Percentiles rank a stretch among this genome's conserved stretches.
These are phyloP conservation scores for Astrothelium macrocarpum DNA, from an alignment of 495 filamentous ascomycete genomes.

Conservation along the genomic window DNA sequence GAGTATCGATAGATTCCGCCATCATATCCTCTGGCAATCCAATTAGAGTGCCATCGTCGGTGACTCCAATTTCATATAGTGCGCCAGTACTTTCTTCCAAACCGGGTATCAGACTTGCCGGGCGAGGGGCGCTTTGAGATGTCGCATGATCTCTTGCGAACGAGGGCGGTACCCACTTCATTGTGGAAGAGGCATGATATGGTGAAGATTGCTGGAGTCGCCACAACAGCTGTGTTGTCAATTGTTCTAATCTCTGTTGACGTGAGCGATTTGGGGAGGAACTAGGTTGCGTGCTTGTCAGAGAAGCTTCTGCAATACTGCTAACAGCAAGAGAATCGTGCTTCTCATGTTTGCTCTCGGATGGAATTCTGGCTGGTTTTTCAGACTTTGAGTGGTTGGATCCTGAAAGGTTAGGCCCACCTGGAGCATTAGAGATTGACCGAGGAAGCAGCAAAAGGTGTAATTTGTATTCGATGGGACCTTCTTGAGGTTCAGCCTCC, in stretches of 20 bases:
- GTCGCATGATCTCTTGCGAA: slow-evolving; percentile 54
- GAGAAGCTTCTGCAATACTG: slow-evolving; percentile 13
- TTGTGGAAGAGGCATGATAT: slow-evolving; percentile 68
- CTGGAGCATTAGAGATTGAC: slow-evolving; percentile 53
- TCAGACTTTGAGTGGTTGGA: slow-evolving; percentile 46
- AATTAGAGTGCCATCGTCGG: slow-evolving; percentile 86
- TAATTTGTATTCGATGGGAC: slow-evolving; percentile 91
- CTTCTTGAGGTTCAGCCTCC: slow-evolving; percentile 85
- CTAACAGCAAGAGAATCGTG: slow-evolving; percentile 17
- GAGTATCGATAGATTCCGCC: slow-evolving; percentile 73
- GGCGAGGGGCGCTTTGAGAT: slow-evolving; percentile 46
- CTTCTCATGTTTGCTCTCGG: not conserved
- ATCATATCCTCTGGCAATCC: slow-evolving; percentile 86
- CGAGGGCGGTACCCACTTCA: slow-evolving; percentile 59
- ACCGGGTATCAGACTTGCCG: slow-evolving; percentile 60
- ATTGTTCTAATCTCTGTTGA: slow-evolving; percentile 74
- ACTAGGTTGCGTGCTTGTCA: slow-evolving; percentile 25
- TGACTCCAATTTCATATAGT: slow-evolving; percentile 91
- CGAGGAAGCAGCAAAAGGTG: slow-evolving; percentile 79
- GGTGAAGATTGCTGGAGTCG: slow-evolving; percentile 89
- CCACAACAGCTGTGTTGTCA: slow-evolving; percentile 94
- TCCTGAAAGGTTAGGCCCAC: slow-evolving; percentile 49
- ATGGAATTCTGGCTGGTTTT: not conserved
- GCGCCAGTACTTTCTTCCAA: slow-evolving; percentile 89
- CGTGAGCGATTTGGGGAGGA: slow-evolving; percentile 49